A percentile compares a stretch with the other conserved stretches of the same genome.
phyloP scores from a whole-genome alignment of 176 grass and related monocot species.

The Pontederia crassipes region DNA sequence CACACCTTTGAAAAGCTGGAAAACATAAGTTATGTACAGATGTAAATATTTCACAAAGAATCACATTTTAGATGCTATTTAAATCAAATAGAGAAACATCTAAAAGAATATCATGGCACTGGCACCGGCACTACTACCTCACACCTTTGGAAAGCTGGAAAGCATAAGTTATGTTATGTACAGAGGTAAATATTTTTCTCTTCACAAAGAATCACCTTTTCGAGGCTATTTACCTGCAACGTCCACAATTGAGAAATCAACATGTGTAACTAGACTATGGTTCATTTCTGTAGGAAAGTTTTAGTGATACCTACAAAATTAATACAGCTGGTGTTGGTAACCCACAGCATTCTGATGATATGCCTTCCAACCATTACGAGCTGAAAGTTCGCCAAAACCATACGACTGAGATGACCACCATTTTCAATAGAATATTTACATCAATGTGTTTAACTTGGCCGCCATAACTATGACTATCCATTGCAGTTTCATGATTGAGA shows the following conservation, averaged over 20 bases:
- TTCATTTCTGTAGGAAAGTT: not conserved
- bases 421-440: conserved; percentile 15
- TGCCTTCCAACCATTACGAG: too few species aligned
- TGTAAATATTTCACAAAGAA: conserved; percentile 21
- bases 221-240: conserved; percentile 27
- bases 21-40: conserved; percentile 25
- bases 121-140: too few species aligned
- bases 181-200: conserved; percentile 11
- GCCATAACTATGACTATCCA: not conserved
- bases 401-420: conserved; percentile 19
- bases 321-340: not conserved
- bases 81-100: not conserved
- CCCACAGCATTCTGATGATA: too few species aligned
- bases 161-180: conserved; percentile 23
- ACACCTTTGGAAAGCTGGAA: too few species aligned
- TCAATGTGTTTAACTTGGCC: not conserved
- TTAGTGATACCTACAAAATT: not conserved
- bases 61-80: conserved; percentile 28
- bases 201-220: conserved; percentile 27
- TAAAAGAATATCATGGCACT: too few species aligned
- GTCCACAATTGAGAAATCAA: conserved; percentile 8
- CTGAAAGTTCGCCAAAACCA: conserved; percentile 27
- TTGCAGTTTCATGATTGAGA: conserved; percentile 38
- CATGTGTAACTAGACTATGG: conserved; percentile 1
- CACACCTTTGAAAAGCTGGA: too few species aligned